Percentiles rank a stretch among this genome's conserved stretches.
Evolutionary conservation across 192 early-diverging fungal species (phyloP).

Genomic region (Mortierella antarctica): DNA sequence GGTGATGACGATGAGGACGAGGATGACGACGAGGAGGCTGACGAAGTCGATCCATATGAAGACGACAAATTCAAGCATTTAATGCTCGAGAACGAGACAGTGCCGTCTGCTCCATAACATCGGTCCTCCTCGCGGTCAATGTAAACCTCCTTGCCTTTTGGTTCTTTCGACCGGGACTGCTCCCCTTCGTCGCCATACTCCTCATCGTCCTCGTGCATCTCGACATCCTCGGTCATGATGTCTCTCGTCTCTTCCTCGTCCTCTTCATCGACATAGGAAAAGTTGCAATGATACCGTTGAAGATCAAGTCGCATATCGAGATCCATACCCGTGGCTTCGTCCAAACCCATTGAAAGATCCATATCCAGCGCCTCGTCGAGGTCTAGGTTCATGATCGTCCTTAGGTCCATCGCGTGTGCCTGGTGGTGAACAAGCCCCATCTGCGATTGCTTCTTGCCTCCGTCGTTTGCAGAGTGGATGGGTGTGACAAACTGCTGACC

Average conservation of each 20-base stretch:
- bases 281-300: conserved; percentile 28
- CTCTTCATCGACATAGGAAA: neutral
- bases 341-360: conserved; percentile 19
- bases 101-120: neutral
- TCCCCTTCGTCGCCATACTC: neutral
- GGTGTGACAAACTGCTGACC: conserved; percentile 9
- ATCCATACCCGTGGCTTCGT: conserved; percentile 29
- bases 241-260: neutral
- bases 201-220: neutral
- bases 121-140: conserved; percentile 3
- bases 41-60: conserved; percentile 14
- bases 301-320: conserved; percentile 42
- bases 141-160: conserved; percentile 45
- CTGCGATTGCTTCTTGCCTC: conserved; percentile 40
- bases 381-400: conserved; percentile 51
- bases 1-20: conserved; percentile 12
- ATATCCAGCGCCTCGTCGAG: conserved; percentile 39
- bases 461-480: conserved; percentile 7
- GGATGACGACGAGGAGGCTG: conserved; percentile 13
- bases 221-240: neutral
- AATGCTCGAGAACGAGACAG: neutral
- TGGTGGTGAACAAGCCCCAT: conserved; percentile 37
- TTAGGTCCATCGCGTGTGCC: conserved; percentile 35
- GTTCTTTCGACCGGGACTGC: neutral
- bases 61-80: neutral